Base-by-base conservation (phyloP, 2,329 filamentous ascomycete species). In the Coleophoma eucalyptorum region DNA sequence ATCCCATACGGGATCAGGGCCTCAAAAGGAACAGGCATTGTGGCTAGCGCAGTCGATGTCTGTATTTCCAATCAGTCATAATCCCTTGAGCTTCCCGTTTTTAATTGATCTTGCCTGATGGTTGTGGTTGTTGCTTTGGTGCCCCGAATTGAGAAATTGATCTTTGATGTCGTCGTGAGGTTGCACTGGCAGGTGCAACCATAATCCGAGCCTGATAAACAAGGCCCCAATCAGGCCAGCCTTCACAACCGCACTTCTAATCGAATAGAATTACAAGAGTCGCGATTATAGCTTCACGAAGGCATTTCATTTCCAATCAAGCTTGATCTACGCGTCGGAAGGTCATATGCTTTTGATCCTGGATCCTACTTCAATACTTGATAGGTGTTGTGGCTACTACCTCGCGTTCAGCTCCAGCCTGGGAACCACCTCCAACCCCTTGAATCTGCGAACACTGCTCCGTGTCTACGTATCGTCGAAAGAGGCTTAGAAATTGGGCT, bases 11-110 rank as follows among this genome's bases (percentile, higher is more conserved):
- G 69, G 50, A 72, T 43, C 52, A 72, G 65, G 53, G 67, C 61
- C 64, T 72, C 69, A 55, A 70, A 72, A 35, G 69, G 69, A 49
- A 72, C 66, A 57, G 65, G 66, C 69, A 72, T 72, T 46, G 54
- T 67, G 60, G 50, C 48, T 49, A 51, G 58, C 32, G 50, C 52
- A 48, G 43, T 41, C 57, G 44, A 49, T 51, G 57, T 50, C 63
- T 64, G 43, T 32, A 10, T 20, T 2, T 42, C 16, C 15, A 33
- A 50, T 58, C 42, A 62, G 58, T 16, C 48, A 34, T 21, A 13
- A 20, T 8, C 19, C 12, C 12, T 32, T 12, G 2, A 40, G 19
- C 19, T 40, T 37, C 15, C 40, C 6, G 21, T 26, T 43, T 31
- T 43, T 19, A 8, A 38, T 44, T 43, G n/a, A 1, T 43, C 50